Percentiles rank a stretch among this genome's conserved stretches.
These are phyloP conservation scores for Kwoniella mangroviensis DNA, from an alignment of 768 basidiomycete species.

Conservation along the genomic window DNA sequence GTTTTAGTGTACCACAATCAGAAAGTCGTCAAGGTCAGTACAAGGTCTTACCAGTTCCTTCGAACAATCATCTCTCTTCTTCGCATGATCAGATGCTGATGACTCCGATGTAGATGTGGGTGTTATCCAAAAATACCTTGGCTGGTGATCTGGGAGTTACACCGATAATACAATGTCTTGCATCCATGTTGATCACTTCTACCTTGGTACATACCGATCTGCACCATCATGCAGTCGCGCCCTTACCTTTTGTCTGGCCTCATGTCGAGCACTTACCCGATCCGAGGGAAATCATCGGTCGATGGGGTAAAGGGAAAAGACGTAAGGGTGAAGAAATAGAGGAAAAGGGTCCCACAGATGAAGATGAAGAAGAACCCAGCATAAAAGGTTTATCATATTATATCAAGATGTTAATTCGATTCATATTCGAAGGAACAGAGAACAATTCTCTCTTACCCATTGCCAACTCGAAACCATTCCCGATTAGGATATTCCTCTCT, in stretches of 20 bases:
- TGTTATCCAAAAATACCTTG: constrained; percentile 51
- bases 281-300: constrained; percentile 27
- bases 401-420: constrained; percentile 52
- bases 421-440: constrained; percentile 58
- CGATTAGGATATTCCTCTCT: constrained; percentile 38
- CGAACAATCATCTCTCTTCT: neutral
- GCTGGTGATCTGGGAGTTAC: constrained; percentile 57
- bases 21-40: constrained; percentile 24
- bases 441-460: constrained; percentile 51
- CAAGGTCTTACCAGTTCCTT: neutral
- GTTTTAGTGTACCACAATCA: constrained; percentile 43
- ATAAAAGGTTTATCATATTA: constrained; percentile 37
- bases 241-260: constrained; percentile 56
- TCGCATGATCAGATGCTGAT: too few relatives aligned
- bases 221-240: constrained; percentile 47
- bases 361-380: neutral
- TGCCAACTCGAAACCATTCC: constrained; percentile 18
- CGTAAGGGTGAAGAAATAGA: neutral
- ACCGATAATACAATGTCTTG: constrained; percentile 50
- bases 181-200: constrained; percentile 58
- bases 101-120: constrained; percentile 50
- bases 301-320: neutral
- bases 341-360: neutral
- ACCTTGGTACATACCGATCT: constrained; percentile 58
- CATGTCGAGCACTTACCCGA: constrained; percentile 56